A percentile compares a stretch with the other conserved stretches of the same genome.
These are phyloP conservation scores for Kodamaea kakaduensis DNA, from an alignment of 805 yeast species.

Conservation along the genomic window DNA sequence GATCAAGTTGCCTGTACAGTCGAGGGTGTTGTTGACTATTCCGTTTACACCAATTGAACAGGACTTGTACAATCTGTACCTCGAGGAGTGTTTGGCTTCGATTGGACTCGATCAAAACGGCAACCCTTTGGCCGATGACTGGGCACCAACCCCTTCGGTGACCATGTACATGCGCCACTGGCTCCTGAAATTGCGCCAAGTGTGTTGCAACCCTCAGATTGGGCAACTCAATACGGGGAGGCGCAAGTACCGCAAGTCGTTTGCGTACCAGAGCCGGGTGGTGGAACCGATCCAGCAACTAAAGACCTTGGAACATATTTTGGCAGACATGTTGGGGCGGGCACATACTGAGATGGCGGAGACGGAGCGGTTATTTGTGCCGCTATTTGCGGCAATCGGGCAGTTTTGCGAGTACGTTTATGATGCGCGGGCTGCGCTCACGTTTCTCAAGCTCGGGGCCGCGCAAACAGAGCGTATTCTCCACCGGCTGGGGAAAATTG, in stretches of 20 bases:
- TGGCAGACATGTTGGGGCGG: slow-evolving; percentile 57
- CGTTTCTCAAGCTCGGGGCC: slow-evolving; percentile 41
- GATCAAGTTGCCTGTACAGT: slow-evolving; percentile 74
- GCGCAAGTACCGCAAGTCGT: slow-evolving; percentile 20
- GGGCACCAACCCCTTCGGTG: slow-evolving; percentile 44
- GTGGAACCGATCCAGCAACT: slow-evolving; percentile 25
- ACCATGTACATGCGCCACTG: slow-evolving; percentile 57
- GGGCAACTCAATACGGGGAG: slow-evolving; percentile 28
- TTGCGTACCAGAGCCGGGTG: slow-evolving; percentile 14
- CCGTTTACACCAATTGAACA: slow-evolving; percentile 83
- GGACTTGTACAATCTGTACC: slow-evolving; percentile 68
- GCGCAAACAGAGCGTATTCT: slow-evolving; percentile 25
- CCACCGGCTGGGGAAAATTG: slow-evolving; percentile 17
- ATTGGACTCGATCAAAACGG: slow-evolving; percentile 55
- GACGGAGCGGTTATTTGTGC: slow-evolving; percentile 46
- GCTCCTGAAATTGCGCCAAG: slow-evolving; percentile 66
- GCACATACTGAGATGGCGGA: slow-evolving; percentile 48
- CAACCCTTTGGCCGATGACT: slow-evolving; percentile 44
- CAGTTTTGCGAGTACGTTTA: slow-evolving; percentile 60
- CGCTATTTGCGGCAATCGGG: slow-evolving; percentile 54
- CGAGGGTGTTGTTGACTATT: slow-evolving; percentile 60
- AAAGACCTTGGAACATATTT: slow-evolving; percentile 58
- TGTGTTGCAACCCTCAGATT: slow-evolving; percentile 76
- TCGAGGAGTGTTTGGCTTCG: slow-evolving; percentile 53
- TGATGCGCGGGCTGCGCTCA: slow-evolving; percentile 49